A percentile compares a stretch with the other conserved stretches of the same genome.
phyloP scores from a whole-genome alignment of 306 rosid genomes.

The Elaeagnus macrophylla region DNA sequence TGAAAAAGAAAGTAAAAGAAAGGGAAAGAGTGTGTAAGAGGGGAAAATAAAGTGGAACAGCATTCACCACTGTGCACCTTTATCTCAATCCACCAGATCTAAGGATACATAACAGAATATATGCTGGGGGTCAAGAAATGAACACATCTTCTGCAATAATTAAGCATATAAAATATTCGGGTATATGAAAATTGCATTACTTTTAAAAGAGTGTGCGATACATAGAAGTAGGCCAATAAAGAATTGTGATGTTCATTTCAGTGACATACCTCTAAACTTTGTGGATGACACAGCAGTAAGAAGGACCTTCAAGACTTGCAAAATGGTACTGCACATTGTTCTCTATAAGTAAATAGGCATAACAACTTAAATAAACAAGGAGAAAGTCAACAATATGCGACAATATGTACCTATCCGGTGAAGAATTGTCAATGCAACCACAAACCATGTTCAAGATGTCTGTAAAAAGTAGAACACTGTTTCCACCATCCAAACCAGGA shows the following conservation, averaged over 20 bases:
- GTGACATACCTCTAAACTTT: slow-evolving; percentile 78
- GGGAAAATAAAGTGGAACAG: too few species aligned
- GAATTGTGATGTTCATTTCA: slow-evolving; percentile 10
- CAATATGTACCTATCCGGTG: slow-evolving; percentile 81
- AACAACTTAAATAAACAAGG: slow-evolving; percentile 21
- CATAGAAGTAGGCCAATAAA: background rate
- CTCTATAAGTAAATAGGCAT: slow-evolving; percentile 23
- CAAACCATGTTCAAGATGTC: slow-evolving; percentile 86
- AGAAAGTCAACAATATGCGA: slow-evolving; percentile 7
- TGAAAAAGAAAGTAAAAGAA: too few species aligned
- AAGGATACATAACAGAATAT: too few species aligned
- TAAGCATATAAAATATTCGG: too few species aligned
- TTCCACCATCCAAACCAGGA: slow-evolving; percentile 91
- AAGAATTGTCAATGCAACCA: slow-evolving; percentile 77
- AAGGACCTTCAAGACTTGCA: slow-evolving; percentile 98
- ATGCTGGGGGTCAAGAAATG: too few species aligned
- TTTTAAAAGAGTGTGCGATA: background rate
- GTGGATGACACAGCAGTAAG: slow-evolving; percentile 96
- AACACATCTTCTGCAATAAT: too few species aligned
- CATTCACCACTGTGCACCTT: too few species aligned
- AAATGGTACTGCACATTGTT: slow-evolving; percentile 67
- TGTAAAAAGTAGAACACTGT: slow-evolving; percentile 59
- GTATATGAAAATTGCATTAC: too few species aligned
- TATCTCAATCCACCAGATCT: too few species aligned
- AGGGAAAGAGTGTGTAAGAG: too few species aligned